A percentile compares a stretch with the other conserved stretches of the same genome.
Conservation (phyloP, 192 early-diverging fungal species). For the Haplosporangium gracile region DNA sequence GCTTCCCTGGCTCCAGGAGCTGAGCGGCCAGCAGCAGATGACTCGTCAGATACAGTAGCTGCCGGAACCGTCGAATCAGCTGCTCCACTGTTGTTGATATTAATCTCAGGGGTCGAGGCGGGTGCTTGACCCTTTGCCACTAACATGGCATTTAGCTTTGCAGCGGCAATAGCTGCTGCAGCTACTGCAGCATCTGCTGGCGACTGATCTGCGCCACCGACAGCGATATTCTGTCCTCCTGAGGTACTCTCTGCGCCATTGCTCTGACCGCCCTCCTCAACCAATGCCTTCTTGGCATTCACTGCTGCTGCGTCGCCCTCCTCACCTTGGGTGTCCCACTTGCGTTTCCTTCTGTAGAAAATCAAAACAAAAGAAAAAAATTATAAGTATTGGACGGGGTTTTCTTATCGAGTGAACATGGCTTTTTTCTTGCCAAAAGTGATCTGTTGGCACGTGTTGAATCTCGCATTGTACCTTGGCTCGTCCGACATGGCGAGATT, state of each 20-base stretch:
- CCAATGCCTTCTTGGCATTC: neutral
- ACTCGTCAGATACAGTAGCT: constrained; percentile 1
- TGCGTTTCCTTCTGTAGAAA: constrained; percentile 43
- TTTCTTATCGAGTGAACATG: no score
- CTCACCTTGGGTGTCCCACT: constrained; percentile 50
- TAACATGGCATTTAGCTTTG: constrained; percentile 67
- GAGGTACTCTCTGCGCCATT: neutral
- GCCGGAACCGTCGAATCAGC: neutral
- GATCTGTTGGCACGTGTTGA: neutral
- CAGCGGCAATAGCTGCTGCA: constrained; percentile 61
- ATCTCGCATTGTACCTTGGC: constrained; percentile 29
- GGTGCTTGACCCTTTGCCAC: constrained; percentile 58
- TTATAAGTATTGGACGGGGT: neutral
- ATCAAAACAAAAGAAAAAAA: neutral
- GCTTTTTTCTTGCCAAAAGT: neutral
- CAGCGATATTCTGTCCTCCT: neutral
- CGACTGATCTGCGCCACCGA: neutral
- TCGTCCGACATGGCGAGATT: constrained; percentile 41
- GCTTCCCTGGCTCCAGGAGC: neutral
- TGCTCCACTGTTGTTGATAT: neutral
- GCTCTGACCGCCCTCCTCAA: neutral
- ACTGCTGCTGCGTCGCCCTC: constrained; percentile 1
- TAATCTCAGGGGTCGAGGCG: neutral
- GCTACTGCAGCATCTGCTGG: constrained; percentile 14
- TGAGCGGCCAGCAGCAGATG: neutral